phyloP scores from a whole-genome alignment of 116 monocot species.

The Iris pallida region DNA sequence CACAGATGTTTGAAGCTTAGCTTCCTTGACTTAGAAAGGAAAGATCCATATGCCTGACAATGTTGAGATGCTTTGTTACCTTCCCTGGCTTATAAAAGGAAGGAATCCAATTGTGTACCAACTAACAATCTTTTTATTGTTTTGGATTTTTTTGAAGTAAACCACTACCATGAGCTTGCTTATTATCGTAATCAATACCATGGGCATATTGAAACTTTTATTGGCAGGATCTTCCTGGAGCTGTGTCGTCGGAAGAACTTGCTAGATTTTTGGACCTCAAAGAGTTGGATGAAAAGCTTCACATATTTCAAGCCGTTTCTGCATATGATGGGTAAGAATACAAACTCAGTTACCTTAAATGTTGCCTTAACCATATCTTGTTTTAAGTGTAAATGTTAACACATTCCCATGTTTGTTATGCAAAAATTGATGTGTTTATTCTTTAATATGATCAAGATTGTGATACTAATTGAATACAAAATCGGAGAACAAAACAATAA shows the following conservation, averaged over 20 bases:
- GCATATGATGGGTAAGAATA: conserved; percentile 76
- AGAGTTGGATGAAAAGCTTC: conserved; percentile 73
- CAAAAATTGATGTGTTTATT: not conserved
- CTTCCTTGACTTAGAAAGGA: no score
- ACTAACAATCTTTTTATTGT: no score
- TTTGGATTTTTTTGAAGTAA: no score
- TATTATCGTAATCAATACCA: not conserved
- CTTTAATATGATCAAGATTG: not conserved
- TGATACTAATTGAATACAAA: not conserved
- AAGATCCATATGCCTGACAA: no score
- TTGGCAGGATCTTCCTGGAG: conserved; percentile 74
- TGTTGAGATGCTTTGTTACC: no score
- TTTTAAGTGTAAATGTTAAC: not conserved
- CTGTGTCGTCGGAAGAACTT: conserved; percentile 71
- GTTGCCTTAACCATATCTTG: not conserved
- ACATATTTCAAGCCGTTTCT: conserved; percentile 75
- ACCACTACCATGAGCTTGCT: no score
- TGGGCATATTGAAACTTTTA: not conserved
- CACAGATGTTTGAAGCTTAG: no score
- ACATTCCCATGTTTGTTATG: not conserved
- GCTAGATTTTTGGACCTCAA: conserved; percentile 87
- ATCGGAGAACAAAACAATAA: not conserved
- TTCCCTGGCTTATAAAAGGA: no score
- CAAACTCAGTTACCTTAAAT: not conserved
- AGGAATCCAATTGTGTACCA: no score